phyloP scores from a whole-genome alignment of 192 early-diverging fungal species.

The Podila horticola region DNA sequence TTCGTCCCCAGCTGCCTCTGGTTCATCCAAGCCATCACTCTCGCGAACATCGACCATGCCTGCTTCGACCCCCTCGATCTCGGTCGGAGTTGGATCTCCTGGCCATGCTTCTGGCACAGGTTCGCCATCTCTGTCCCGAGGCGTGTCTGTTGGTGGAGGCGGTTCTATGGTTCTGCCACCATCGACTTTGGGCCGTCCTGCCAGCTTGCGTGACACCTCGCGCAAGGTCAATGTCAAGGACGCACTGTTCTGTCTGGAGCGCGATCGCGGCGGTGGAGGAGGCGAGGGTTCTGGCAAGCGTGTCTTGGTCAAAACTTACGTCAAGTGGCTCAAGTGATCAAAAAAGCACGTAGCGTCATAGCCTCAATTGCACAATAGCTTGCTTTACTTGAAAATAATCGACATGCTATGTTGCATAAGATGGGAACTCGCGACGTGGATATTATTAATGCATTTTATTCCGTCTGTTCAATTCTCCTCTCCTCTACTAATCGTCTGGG shows the following conservation, averaged over 20 bases:
- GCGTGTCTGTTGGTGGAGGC: slow-evolving; percentile 11
- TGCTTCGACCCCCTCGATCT: neutral
- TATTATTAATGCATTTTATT: neutral
- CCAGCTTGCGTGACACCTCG: slow-evolving; percentile 11
- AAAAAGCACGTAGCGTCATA: neutral
- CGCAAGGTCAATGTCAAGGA: slow-evolving; percentile 74
- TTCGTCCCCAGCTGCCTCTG: slow-evolving; percentile 6
- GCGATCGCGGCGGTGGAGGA: slow-evolving; percentile 64
- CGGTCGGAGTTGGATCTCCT: slow-evolving; percentile 1
- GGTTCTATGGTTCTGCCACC: slow-evolving; percentile 37
- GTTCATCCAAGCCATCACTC: slow-evolving; percentile 17
- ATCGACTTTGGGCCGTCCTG: slow-evolving; percentile 29
- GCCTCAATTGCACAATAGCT: neutral
- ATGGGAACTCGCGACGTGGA: too few species aligned
- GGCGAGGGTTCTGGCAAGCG: slow-evolving; percentile 49
- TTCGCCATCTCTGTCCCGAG: slow-evolving; percentile 11
- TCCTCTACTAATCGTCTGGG: neutral
- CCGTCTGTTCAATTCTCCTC: neutral
- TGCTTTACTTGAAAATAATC: too few species aligned
- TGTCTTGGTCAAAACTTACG: slow-evolving; percentile 59
- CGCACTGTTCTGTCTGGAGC: slow-evolving; percentile 79
- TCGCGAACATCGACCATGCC: slow-evolving; percentile 19
- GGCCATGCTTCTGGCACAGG: neutral
- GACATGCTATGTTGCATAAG: too few species aligned
- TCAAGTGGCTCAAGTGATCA: slow-evolving; percentile 50